Base-by-base conservation (phyloP, 176 grass and related monocot genomes). In the Alopecurus myosuroides region DNA sequence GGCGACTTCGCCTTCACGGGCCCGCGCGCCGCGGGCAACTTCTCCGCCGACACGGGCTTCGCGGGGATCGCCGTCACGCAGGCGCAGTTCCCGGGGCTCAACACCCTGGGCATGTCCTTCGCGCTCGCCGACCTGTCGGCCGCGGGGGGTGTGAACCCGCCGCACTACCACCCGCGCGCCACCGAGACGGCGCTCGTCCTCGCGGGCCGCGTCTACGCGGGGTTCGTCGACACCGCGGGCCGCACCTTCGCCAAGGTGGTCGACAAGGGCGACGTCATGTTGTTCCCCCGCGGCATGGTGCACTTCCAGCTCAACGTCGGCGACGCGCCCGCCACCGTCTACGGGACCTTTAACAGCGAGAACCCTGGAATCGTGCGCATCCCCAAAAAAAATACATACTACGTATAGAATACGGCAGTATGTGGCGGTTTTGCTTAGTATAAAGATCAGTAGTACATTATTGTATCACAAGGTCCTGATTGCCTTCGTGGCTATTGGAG, bases 231-330 rank as follows among this genome's bases (percentile, higher is more conserved):
- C 84, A 85, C 94, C 0, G 87, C 10, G 0, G 94, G 94, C 0
- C 91, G 87, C 58, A 3, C 93, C 37, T 93, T 91, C 89, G 84
- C 94, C 67, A 97, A 91, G 84, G 84, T 97, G 60, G 77, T 97
- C 55, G 91, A 84, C 81, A 72, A 81, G 13, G 94, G 94, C 11
- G 88, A 97, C 36, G 94, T 97, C 19, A 97, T 97, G 94, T 91
- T 96, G 65, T 97, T 93, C 87, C 94, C 91, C 3, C 50, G 45
- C 0, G 94, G 68, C 23, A 89, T 97, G 94, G 51, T 97, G 48
- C 91, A 97, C 74, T 97, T 97, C 88, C 94, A 97, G 91, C 81
- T 93, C 73, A 97, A 97, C 89, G 87, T 91, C 26, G 91, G 91
- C 74, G 81, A 89, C 76, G 68, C 77, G 28, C 87, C 81, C 9